These are phyloP conservation scores for Mycena vulgaris DNA, from an alignment of 768 basidiomycete species.

Conservation along the genomic window DNA sequence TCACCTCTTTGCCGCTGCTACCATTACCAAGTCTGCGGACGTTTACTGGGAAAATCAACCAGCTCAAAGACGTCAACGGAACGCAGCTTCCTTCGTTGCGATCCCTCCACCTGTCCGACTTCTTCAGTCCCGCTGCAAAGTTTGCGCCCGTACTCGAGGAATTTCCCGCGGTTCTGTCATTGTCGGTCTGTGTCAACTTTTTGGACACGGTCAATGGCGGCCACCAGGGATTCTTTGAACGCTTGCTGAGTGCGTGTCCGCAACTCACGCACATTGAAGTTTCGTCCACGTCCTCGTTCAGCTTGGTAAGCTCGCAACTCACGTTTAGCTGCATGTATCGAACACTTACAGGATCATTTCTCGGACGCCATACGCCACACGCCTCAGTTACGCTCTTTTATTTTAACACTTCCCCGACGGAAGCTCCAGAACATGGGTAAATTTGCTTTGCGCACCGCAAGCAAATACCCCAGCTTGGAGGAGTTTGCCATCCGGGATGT, in stretches of 20 bases:
- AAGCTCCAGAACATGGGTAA: constrained; percentile 19
- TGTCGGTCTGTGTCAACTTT: constrained; percentile 40
- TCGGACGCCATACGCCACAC: constrained; percentile 31
- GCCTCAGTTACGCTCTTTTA: constrained; percentile 30
- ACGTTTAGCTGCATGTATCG: background rate
- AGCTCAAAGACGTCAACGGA: constrained; percentile 30
- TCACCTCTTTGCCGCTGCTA: constrained; percentile 30
- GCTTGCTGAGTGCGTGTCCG: constrained; percentile 32
- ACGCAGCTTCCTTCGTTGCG: constrained; percentile 27
- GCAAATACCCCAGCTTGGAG: constrained; percentile 31
- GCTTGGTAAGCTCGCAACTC: constrained; percentile 23
- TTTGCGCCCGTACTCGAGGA: constrained; percentile 31
- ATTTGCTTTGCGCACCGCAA: constrained; percentile 34
- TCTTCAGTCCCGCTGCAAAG: constrained; percentile 40
- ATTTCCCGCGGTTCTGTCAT: constrained; percentile 24
- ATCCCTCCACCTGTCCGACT: constrained; percentile 33
- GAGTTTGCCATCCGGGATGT: constrained; percentile 38
- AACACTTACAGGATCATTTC: constrained; percentile 32
- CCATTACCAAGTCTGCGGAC: constrained; percentile 27
- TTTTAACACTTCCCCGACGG: constrained; percentile 36
- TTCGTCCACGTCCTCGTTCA: constrained; percentile 34
- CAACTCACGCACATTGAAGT: constrained; percentile 34
- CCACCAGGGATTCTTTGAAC: constrained; percentile 31
- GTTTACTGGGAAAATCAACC: constrained; percentile 37
- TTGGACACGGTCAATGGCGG: constrained; percentile 16